Conservation (phyloP, 2,329 filamentous ascomycete genomes). For the Xylaria sp. region DNA sequence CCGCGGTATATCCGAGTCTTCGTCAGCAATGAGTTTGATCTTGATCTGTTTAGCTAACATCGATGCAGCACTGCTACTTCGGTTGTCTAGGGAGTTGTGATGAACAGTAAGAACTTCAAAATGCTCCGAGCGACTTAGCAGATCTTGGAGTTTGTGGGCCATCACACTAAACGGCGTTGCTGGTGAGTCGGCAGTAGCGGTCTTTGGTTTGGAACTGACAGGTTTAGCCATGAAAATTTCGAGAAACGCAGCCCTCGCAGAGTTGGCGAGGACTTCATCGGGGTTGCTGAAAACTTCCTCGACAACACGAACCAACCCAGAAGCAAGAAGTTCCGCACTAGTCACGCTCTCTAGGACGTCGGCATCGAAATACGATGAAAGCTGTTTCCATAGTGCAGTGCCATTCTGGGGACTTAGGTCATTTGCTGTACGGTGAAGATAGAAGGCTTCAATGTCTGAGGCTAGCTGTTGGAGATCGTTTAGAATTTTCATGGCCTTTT, state of each 20-base stretch:
- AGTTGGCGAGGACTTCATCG: conserved; percentile 68
- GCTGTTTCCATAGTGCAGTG: conserved; percentile 73
- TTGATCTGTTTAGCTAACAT: conserved; percentile 98
- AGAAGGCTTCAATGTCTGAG: conserved; percentile 76
- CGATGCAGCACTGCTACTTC: conserved; percentile 88
- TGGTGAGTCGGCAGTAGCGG: conserved; percentile 73
- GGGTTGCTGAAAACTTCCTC: conserved; percentile 83
- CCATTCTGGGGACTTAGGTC: conserved; percentile 64
- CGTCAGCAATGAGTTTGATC: conserved; percentile 87
- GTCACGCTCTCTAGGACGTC: conserved; percentile 94
- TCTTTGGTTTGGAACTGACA: conserved; percentile 73
- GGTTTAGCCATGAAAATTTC: conserved; percentile 89
- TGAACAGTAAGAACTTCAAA: conserved; percentile 98
- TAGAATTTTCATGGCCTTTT: conserved; percentile 82
- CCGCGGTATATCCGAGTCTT: conserved; percentile 88
- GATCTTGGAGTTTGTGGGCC: conserved; percentile 93
- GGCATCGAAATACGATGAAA: conserved; percentile 87
- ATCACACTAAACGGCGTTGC: conserved; percentile 89
- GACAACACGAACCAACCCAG: conserved; percentile 86
- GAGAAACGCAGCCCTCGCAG: conserved; percentile 85
- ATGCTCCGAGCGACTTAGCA: conserved; percentile 95
- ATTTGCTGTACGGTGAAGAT: conserved; percentile 65
- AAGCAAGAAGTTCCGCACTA: conserved; percentile 92
- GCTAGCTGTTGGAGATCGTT: conserved; percentile 77
- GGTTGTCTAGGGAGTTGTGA: conserved; percentile 89